phyloP scores from a whole-genome alignment of 163 green algal species.

The Scenedesmus sp. region DNA sequence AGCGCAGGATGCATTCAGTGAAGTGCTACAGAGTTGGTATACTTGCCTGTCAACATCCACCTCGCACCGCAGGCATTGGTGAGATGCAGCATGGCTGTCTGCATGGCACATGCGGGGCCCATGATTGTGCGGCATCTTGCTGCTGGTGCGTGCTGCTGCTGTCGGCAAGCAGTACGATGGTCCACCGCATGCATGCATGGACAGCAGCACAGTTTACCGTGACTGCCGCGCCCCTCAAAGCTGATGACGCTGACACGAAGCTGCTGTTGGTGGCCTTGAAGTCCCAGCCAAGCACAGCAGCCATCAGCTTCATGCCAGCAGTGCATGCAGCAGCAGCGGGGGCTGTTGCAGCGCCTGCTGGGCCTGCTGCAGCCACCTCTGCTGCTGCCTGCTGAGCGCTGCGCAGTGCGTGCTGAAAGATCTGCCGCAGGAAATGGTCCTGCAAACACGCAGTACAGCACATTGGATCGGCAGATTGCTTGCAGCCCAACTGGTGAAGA shows the following conservation, averaged over 20 bases:
- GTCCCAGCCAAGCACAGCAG: slow-evolving; percentile 74
- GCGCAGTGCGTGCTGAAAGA: slow-evolving; percentile 73
- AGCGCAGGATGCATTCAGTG: neutral
- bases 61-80: no score
- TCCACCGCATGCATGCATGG: neutral
- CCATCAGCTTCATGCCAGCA: slow-evolving; percentile 68
- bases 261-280: slow-evolving; percentile 54
- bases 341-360: slow-evolving; percentile 16
- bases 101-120: neutral
- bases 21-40: neutral
- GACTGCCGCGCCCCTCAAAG: neutral
- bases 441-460: neutral
- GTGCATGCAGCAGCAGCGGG: slow-evolving; percentile 40
- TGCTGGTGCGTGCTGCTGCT: neutral
- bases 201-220: neutral
- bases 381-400: slow-evolving; percentile 59
- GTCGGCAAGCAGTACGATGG: neutral
- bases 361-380: slow-evolving; percentile 23
- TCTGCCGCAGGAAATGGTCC: slow-evolving; percentile 72
- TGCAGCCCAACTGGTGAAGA: neutral
- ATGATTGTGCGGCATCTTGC: neutral
- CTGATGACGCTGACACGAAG: slow-evolving; percentile 23
- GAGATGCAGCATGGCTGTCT: neutral
- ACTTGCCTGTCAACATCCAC: no score
- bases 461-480: neutral